Conservation (phyloP, 306 rosid species). For the Vigna trinervia region DNA sequence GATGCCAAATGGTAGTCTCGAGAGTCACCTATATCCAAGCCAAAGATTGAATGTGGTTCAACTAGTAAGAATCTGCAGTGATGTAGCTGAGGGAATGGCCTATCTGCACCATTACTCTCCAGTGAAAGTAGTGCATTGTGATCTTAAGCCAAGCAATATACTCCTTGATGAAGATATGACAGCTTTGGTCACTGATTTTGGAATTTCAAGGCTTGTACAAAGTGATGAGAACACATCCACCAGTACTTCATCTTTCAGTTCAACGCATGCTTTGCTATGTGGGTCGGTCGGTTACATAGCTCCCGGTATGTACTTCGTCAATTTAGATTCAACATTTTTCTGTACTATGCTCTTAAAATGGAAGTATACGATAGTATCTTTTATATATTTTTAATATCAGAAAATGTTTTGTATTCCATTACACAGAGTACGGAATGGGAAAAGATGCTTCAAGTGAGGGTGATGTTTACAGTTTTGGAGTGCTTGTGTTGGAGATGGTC, state of each 20-base stretch:
- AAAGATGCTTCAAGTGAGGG: constrained; percentile 74
- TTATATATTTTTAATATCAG: background rate
- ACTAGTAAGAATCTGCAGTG: constrained; percentile 77
- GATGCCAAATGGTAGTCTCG: constrained; percentile 90
- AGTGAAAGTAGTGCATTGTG: constrained; percentile 81
- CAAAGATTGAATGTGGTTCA: constrained; percentile 64
- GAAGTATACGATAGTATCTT: background rate
- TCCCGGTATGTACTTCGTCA: constrained; percentile 68
- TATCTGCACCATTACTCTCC: constrained; percentile 91
- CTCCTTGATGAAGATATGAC: constrained; percentile 83
- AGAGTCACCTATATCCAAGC: constrained; percentile 74
- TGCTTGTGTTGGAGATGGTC: constrained; percentile 73
- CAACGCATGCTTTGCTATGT: constrained; percentile 76
- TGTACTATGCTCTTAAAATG: background rate
- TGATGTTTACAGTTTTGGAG: constrained; percentile 87
- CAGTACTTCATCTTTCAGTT: constrained; percentile 60
- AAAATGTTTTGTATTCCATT: background rate
- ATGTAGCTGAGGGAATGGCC: constrained; percentile 90
- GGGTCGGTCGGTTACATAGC: constrained; percentile 95
- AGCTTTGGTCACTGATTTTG: constrained; percentile 91
- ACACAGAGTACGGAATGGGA: constrained; percentile 87
- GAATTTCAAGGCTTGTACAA: constrained; percentile 76
- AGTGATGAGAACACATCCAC: constrained; percentile 44
- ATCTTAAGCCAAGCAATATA: constrained; percentile 93
- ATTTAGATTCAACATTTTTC: constrained; percentile 22